phyloP scores from a whole-genome alignment of 768 basidiomycete species.

The Amanita muscaria region DNA sequence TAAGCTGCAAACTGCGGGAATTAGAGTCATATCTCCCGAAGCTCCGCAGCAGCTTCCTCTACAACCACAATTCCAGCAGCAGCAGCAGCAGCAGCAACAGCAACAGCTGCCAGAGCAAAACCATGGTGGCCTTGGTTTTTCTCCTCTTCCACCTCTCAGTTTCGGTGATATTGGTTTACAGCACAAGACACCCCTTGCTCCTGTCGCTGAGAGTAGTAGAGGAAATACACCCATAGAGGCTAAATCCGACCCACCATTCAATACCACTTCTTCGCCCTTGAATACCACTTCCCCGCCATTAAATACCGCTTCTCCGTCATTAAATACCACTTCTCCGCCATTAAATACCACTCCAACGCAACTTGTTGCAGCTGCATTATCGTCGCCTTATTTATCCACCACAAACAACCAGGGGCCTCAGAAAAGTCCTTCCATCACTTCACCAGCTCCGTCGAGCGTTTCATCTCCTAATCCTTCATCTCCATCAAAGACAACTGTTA shows the following conservation, averaged over 20 bases:
- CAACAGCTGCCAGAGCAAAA: slow-evolving; percentile 6
- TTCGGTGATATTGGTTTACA: slow-evolving; percentile 27
- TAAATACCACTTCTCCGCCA: too few species aligned
- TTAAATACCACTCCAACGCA: not conserved
- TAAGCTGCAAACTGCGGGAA: slow-evolving; percentile 43
- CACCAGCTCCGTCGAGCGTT: not conserved
- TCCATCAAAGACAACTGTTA: not conserved
- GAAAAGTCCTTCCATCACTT: not conserved
- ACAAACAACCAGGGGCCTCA: not conserved
- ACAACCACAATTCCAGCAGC: too few species aligned
- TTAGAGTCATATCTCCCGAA: slow-evolving; percentile 10
- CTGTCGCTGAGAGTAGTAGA: slow-evolving; percentile 53
- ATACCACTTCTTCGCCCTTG: not conserved
- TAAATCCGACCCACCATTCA: slow-evolving; percentile 16
- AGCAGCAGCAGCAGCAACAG: slow-evolving; percentile 8
- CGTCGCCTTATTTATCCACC: not conserved
- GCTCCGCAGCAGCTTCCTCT: slow-evolving; percentile 11
- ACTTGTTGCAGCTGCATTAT: not conserved
- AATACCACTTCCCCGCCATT: too few species aligned
- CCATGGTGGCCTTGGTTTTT: slow-evolving; percentile 12
- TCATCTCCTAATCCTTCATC: not conserved
- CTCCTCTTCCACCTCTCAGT: slow-evolving; percentile 53
- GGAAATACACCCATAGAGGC: slow-evolving; percentile 19
- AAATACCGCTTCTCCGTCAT: not conserved
- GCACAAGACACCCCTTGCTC: slow-evolving; percentile 37